Evolutionary conservation across 2,329 filamentous ascomycete species (phyloP).

Genomic region (Alternaria metachromatica): DNA sequence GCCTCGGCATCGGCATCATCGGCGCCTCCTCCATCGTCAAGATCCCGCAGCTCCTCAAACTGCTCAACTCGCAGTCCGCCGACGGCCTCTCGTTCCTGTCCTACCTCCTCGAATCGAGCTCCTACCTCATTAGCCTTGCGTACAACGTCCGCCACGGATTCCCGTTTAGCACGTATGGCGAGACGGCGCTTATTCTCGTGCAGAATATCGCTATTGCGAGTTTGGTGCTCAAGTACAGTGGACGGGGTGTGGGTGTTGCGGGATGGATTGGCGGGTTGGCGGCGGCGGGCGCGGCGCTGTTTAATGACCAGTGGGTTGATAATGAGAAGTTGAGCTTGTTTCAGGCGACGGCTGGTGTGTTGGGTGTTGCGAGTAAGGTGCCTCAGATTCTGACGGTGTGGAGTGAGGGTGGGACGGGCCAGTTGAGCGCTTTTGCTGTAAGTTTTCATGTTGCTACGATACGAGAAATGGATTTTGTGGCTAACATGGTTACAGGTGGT

Average conservation of each 20-base stretch:
- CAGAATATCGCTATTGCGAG: conserved; percentile 92
- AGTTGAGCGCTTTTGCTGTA: conserved; percentile 95
- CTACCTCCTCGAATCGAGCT: conserved; percentile 88
- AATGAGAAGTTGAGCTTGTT: conserved; percentile 73
- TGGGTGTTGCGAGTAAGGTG: conserved; percentile 89
- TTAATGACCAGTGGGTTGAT: conserved; percentile 69
- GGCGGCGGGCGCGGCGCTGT: conserved; percentile 71
- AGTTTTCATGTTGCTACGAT: conserved; percentile 44
- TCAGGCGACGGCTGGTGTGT: conserved; percentile 81
- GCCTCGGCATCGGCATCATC: conserved; percentile 91
- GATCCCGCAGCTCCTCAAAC: conserved; percentile 94
- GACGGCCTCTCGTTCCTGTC: conserved; percentile 86
- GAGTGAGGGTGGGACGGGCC: conserved; percentile 85
- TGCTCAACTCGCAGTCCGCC: conserved; percentile 79
- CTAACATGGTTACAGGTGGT: conserved; percentile 71
- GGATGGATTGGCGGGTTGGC: conserved; percentile 80
- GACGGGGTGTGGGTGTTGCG: conserved; percentile 71
- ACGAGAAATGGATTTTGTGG: not conserved
- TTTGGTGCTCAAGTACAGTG: conserved; percentile 83
- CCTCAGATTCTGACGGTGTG: conserved; percentile 92
- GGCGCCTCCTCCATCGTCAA: conserved; percentile 90
- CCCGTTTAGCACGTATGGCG: conserved; percentile 95
- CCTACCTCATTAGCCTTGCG: conserved; percentile 86
- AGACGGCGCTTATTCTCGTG: conserved; percentile 87
- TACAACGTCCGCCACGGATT: conserved; percentile 93